Evolutionary conservation across 2,329 filamentous ascomycete species (phyloP), one percentile per base, ranked within the genome.

Genomic region (Thelonectria discophora): DNA sequence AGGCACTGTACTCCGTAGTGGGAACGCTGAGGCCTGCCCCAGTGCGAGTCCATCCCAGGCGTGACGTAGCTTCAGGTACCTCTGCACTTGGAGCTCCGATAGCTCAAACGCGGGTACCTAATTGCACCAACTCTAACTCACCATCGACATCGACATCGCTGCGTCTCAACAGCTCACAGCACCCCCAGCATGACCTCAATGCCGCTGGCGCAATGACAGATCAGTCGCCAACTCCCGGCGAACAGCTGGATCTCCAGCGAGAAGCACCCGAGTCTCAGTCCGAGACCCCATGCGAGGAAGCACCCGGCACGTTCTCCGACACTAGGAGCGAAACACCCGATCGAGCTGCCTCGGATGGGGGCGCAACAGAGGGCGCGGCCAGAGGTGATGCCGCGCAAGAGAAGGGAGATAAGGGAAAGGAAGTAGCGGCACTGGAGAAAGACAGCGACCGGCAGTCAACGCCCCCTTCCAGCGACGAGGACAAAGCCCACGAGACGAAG

Each of bases 171-270:
- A 47, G 63, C 63, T 34, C 48, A 47, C 13, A 61, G 56, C 27
- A 57, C 57, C 62, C 67, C 57, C 72, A 75, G 70, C 59, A 76
- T 76, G 74, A 72, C 59, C 69, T 58, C 66, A 67, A 65, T 65
- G 60, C 62, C 45, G 53, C 65, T 60, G 63, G 63, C 65, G 70
- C 73, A 75, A 81, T 81, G 79, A 81, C 79, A 73, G 75, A 79
- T 69, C 74, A 72, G 72, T 73, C 76, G 73, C 75, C 77, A 67
- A 68, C 71, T 60, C 67, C 66, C 71, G 75, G 72, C 72, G 72
- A 73, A 47, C 60, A 66, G 47, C 65, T 66, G 62, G 65, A 65
- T 48, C 64, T 40, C 54, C 55, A 65, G 55, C 62, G 52, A 49
- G 54, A 65, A 54, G 47, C 62, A 32, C 65, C 68, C 48, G 63